These are phyloP conservation scores for Rhododendron griersonianum DNA, from an alignment of 148 eudicot genomes.

Conservation along the genomic window DNA sequence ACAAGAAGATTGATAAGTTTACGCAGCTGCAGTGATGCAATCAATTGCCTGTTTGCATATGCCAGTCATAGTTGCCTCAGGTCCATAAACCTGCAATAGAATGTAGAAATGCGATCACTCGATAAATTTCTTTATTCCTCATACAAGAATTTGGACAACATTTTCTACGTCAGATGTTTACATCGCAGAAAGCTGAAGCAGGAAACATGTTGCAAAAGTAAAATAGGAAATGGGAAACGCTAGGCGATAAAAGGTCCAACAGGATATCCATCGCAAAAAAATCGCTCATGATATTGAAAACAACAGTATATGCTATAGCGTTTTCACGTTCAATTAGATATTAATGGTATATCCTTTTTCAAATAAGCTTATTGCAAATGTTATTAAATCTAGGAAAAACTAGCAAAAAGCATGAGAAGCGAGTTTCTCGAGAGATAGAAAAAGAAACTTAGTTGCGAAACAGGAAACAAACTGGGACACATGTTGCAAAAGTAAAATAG, in stretches of 20 bases:
- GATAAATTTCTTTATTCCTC: neutral
- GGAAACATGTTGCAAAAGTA: neutral
- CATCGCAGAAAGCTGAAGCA: neutral
- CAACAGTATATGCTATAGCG: no score
- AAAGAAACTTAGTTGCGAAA: neutral
- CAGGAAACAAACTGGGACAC: neutral
- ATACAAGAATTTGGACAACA: neutral
- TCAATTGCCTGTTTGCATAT: constrained; percentile 93
- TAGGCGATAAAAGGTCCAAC: neutral
- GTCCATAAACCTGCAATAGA: constrained; percentile 64
- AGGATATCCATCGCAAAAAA: no score
- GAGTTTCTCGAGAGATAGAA: neutral
- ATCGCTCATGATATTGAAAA: no score
- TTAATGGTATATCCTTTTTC: no score
- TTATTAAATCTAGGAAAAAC: no score
- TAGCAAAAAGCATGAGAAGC: neutral
- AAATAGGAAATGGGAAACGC: neutral
- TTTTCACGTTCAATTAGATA: no score
- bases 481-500: neutral
- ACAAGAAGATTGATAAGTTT: neutral
- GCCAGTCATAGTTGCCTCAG: constrained; percentile 89
- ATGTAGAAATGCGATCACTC: neutral
- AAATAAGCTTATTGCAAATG: no score
- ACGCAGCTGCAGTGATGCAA: constrained; percentile 66
- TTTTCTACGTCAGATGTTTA: neutral